Evolutionary conservation across 1,284 basidiomycete genomes (phyloP).

Genomic region (Pseudozyma sp.): DNA sequence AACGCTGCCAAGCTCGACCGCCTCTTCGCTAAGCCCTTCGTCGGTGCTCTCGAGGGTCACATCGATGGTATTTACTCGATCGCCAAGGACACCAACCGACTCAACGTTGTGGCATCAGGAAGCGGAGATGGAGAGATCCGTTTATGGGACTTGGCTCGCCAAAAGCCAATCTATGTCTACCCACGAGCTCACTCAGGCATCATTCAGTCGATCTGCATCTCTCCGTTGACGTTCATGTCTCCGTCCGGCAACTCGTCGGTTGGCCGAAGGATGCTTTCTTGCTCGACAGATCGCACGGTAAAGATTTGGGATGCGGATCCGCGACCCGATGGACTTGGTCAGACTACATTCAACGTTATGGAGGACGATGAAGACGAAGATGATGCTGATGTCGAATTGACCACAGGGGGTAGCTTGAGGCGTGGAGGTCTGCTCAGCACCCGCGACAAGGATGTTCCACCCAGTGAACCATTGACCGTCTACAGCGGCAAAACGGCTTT

Average conservation of each 20-base stretch:
- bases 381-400: constrained; percentile 53
- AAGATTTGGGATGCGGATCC: constrained; percentile 83
- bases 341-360: constrained; percentile 56
- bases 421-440: constrained; percentile 58
- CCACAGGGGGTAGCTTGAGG: constrained; percentile 53
- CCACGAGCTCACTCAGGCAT: constrained; percentile 90
- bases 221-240: constrained; percentile 73
- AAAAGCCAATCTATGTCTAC: constrained; percentile 77
- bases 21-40: constrained; percentile 96
- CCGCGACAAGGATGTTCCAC: constrained; percentile 44
- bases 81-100: constrained; percentile 80
- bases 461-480: constrained; percentile 61
- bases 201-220: constrained; percentile 80
- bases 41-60: constrained; percentile 90
- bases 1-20: constrained; percentile 96
- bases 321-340: constrained; percentile 66
- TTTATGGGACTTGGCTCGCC: constrained; percentile 83
- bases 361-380: constrained; percentile 66
- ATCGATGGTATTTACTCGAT: constrained; percentile 94
- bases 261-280: constrained; percentile 80
- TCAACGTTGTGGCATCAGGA: constrained; percentile 88
- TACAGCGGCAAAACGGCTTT: constrained; percentile 63
- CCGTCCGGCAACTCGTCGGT: constrained; percentile 55
- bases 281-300: constrained; percentile 89
- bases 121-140: constrained; percentile 96